A percentile compares a stretch with the other conserved stretches of the same genome.
Conservation (phyloP, 768 basidiomycete species). For the Fistulinella prunicolor region DNA sequence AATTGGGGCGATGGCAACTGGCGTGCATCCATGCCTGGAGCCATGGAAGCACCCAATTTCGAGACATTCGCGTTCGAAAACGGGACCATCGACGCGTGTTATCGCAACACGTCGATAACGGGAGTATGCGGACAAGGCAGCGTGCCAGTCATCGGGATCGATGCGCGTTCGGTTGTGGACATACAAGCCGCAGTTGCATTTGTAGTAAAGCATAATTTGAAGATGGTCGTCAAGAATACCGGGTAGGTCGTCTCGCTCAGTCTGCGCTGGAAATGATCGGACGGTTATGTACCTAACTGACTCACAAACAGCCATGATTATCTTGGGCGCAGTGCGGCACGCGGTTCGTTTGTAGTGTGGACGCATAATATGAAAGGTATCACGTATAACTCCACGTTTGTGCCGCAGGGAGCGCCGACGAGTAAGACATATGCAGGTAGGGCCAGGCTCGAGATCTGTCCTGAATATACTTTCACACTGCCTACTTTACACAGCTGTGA, state of each 20-base stretch:
- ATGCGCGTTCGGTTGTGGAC: neutral
- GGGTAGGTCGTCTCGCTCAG: neutral
- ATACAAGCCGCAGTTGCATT: neutral
- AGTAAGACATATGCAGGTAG: neutral
- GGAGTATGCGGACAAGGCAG: neutral
- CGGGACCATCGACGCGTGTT: neutral
- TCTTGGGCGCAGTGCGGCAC: neutral
- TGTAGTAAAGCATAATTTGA: neutral
- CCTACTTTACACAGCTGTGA: neutral
- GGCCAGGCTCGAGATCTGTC: too few species aligned
- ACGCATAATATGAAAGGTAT: neutral
- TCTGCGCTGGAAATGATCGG: too few species aligned
- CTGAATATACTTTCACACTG: neutral
- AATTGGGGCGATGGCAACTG: neutral
- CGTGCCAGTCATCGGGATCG: neutral
- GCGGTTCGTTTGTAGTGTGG: neutral
- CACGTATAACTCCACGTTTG: neutral
- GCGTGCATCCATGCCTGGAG: neutral
- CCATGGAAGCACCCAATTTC: neutral
- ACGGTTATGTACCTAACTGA: neutral
- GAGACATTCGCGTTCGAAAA: neutral
- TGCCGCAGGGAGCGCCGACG: neutral
- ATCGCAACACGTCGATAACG: neutral
- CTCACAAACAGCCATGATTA: neutral
- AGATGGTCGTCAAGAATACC: neutral